Percentiles rank a stretch among this genome's conserved stretches.
Evolutionary conservation across 768 basidiomycete species (phyloP).

Genomic region (Russula dissimulans): DNA sequence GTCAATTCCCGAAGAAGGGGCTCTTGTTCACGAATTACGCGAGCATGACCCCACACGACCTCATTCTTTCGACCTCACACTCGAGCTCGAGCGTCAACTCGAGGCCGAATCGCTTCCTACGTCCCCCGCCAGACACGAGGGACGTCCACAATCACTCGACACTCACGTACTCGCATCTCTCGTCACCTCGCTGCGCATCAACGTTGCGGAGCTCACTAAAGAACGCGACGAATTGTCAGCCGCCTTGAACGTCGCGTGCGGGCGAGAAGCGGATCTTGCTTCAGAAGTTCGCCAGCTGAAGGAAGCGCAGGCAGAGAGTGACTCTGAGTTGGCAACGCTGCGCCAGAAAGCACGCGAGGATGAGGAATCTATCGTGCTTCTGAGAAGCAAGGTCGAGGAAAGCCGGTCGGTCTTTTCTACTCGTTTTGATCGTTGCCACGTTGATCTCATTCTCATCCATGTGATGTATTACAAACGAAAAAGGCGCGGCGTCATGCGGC

Average conservation of each 20-base stretch:
- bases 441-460: conserved; percentile 3
- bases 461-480: conserved; percentile 23
- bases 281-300: conserved; percentile 57
- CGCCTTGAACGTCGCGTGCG: conserved; percentile 40
- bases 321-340: conserved; percentile 22
- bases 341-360: conserved; percentile 45
- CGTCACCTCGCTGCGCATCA: conserved; percentile 61
- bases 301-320: conserved; percentile 42
- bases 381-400: conserved; percentile 81
- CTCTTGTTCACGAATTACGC: conserved; percentile 10
- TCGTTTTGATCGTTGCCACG: neutral
- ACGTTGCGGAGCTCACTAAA: conserved; percentile 50
- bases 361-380: conserved; percentile 64
- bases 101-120: conserved; percentile 51
- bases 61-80: conserved; percentile 54
- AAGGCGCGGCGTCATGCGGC: conserved; percentile 78
- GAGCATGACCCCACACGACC: conserved; percentile 26
- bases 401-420: conserved; percentile 47
- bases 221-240: conserved; percentile 62
- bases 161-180: conserved; percentile 69
- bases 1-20: conserved; percentile 24
- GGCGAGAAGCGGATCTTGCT: conserved; percentile 49
- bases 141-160: conserved; percentile 51
- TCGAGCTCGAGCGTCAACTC: conserved; percentile 73
- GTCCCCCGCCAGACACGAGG: conserved; percentile 26